These are phyloP conservation scores for Fusarium napiforme DNA, from an alignment of 2,329 filamentous ascomycete genomes.

Conservation along the genomic window DNA sequence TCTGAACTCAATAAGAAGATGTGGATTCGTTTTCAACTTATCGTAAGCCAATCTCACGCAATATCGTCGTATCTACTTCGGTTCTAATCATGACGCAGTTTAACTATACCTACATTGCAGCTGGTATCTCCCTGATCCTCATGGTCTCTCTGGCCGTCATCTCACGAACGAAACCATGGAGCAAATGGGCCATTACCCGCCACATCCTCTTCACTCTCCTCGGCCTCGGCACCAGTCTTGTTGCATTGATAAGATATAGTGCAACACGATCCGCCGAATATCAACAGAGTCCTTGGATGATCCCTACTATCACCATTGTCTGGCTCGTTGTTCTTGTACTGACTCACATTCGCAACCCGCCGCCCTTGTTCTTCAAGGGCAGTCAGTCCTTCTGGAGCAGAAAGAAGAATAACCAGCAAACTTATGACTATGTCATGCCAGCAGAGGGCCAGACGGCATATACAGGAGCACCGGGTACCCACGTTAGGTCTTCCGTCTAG, in stretches of 20 bases:
- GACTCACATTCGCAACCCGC: slow-evolving; percentile 48
- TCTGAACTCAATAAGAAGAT: slow-evolving; percentile 38
- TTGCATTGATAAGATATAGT: slow-evolving; percentile 43
- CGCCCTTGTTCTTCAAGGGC: slow-evolving; percentile 35
- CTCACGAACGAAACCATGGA: slow-evolving; percentile 47
- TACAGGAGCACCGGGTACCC: not conserved
- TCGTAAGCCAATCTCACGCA: slow-evolving; percentile 39
- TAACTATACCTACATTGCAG: slow-evolving; percentile 49
- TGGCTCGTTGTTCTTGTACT: slow-evolving; percentile 49
- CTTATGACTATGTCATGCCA: slow-evolving; percentile 27
- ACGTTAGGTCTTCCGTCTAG: slow-evolving; percentile 1
- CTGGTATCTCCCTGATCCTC: slow-evolving; percentile 47
- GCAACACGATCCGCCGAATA: slow-evolving; percentile 27
- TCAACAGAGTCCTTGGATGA: slow-evolving; percentile 46
- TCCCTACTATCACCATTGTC: slow-evolving; percentile 50
- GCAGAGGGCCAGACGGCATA: slow-evolving; percentile 12
- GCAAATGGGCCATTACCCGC: slow-evolving; percentile 48
- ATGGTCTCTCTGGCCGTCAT: slow-evolving; percentile 48
- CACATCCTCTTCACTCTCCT: slow-evolving; percentile 45
- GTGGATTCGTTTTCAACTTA: slow-evolving; percentile 44
- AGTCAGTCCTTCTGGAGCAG: slow-evolving; percentile 30
- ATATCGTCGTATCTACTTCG: not conserved
- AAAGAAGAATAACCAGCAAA: slow-evolving; percentile 11
- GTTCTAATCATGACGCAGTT: slow-evolving; percentile 42
- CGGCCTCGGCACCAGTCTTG: slow-evolving; percentile 46